Conservation (phyloP, 2,329 filamentous ascomycete species). For the Diplodia intermedia region DNA sequence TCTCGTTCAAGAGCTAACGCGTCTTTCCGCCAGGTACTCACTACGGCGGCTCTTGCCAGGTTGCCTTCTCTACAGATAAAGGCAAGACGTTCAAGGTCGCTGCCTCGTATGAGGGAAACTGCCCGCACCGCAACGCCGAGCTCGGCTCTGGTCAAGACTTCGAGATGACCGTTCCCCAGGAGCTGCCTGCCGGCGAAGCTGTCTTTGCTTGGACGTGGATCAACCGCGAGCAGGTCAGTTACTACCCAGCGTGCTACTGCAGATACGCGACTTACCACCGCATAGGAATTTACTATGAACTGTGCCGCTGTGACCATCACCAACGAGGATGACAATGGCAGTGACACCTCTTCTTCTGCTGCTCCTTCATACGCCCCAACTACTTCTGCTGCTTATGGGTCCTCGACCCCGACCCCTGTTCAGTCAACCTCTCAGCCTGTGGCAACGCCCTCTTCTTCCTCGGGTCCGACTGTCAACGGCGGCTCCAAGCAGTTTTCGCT, state of each 20-base stretch:
- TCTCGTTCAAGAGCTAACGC: neutral
- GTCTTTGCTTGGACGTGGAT: constrained; percentile 58
- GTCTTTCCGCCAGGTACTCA: constrained; percentile 46
- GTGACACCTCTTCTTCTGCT: constrained; percentile 1
- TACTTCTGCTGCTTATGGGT: constrained; percentile 1
- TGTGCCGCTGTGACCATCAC: constrained; percentile 55
- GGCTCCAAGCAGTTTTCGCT: constrained; percentile 20
- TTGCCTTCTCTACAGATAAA: constrained; percentile 53
- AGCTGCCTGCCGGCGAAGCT: constrained; percentile 51
- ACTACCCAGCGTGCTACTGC: constrained; percentile 38
- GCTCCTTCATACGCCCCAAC: constrained; percentile 3
- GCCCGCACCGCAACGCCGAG: constrained; percentile 50
- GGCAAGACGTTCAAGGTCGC: constrained; percentile 55
- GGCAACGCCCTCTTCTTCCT: constrained; percentile 29
- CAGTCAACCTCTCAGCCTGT: constrained; percentile 10
- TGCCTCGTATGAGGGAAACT: constrained; percentile 56
- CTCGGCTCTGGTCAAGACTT: constrained; percentile 53
- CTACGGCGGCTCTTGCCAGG: constrained; percentile 57
- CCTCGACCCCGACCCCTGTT: neutral
- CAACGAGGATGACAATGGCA: constrained; percentile 27
- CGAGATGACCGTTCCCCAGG: constrained; percentile 53
- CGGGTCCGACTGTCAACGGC: constrained; percentile 32
- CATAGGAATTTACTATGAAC: constrained; percentile 52
- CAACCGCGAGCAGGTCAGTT: constrained; percentile 51
- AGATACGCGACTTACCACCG: neutral